Base-by-base conservation (phyloP, 169 alveolate species). In the Plasmodium fragile region DNA sequence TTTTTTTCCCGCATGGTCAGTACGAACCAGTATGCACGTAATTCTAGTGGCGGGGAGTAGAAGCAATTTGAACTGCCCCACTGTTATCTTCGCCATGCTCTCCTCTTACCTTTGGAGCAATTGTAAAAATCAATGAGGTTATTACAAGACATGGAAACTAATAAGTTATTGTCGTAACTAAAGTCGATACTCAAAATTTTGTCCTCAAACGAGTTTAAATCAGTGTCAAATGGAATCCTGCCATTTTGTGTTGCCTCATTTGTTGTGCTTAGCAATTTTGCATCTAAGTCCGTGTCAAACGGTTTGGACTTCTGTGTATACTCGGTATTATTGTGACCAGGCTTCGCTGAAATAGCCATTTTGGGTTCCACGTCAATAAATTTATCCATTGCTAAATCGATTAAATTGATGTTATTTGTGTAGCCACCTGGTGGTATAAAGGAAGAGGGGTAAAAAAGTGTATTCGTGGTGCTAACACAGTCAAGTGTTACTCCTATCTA, bases 81-180 rank as follows among this genome's bases (percentile, higher is more conserved):
- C 65, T 59, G 45, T 55, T 30, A 82, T 81, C 43, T 53, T 82
- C 70, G 39, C 36, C 32, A 25, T 78, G 22, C 28, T 78, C 45
- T 43, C 52, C 71, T 41, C 32, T n/a, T n/a, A 89, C 94, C 94
- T 59, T 89, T 78, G n/a, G 94, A 89, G 30, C 90, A 89, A 78
- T 89, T 89, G 71, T 89, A 89, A 89, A 89, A 89, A 89, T 89
- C 94, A 30, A 89, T 89, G 89, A 39, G 80, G 41, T 65, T 89
- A 49, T 89, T 43, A 78, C 90, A 89, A 39, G 82, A 59, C 81
- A 78, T 79, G 36, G 94, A 78, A 78, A 89, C 94, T 79, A 89
- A 78, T 18, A 89, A 78, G 72, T 89, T 89, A 59, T 89, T 89
- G 53, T 89, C 94, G 78, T 89, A 89, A 78, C 94, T 89, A 18